Percentiles rank a stretch among this genome's conserved stretches.
These are phyloP conservation scores for Suillus tomentosus DNA, from an alignment of 768 basidiomycete genomes.

Conservation along the genomic window DNA sequence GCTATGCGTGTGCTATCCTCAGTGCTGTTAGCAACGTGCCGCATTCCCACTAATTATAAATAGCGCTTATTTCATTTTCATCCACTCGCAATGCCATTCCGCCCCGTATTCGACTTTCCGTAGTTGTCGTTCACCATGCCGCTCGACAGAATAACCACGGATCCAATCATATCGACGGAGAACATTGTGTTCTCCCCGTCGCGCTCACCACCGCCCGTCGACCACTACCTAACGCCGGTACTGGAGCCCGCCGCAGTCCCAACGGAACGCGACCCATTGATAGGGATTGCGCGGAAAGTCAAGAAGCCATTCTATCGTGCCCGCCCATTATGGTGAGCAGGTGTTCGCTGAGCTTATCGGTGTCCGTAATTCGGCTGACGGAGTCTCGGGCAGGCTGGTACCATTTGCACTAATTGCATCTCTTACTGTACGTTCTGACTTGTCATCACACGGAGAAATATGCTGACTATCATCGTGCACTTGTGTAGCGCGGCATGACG, in stretches of 20 bases:
- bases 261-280: slow-evolving; percentile 36
- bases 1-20: background rate
- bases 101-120: slow-evolving; percentile 14
- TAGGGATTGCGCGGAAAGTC: slow-evolving; percentile 21
- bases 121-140: slow-evolving; percentile 18
- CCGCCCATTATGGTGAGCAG: slow-evolving; percentile 46
- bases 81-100: background rate
- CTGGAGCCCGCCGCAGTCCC: slow-evolving; percentile 16
- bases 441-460: slow-evolving; percentile 4
- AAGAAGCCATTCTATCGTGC: slow-evolving; percentile 54
- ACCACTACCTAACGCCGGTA: slow-evolving; percentile 19
- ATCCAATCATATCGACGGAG: slow-evolving; percentile 38
- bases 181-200: slow-evolving; percentile 32
- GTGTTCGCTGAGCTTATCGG: background rate
- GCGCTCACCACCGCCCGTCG: slow-evolving; percentile 20
- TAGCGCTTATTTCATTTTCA: slow-evolving; percentile 3
- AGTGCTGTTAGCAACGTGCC: background rate
- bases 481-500: slow-evolving; percentile 71
- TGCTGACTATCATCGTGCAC: slow-evolving; percentile 13
- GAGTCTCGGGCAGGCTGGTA: slow-evolving; percentile 53
- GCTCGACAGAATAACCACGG: slow-evolving; percentile 34
- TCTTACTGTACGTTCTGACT: slow-evolving; percentile 54
- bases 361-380: background rate
- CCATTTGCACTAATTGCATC: slow-evolving; percentile 69
- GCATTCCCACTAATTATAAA: slow-evolving; percentile 5